phyloP scores from a whole-genome alignment of 129 eudicot genomes.

The Artemisia argyi region DNA sequence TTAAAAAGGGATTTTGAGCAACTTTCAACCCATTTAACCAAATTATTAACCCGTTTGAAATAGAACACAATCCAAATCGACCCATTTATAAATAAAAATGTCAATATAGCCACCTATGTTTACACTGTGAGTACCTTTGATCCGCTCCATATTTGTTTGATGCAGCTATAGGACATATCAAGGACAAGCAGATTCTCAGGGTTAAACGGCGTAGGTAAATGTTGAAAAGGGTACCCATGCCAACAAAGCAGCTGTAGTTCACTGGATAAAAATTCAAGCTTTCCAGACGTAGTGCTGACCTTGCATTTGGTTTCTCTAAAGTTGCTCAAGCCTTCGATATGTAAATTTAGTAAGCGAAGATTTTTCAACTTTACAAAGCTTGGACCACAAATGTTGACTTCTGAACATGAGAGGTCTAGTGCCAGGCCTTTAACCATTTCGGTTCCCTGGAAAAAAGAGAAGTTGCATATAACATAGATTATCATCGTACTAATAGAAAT shows the following conservation, averaged over 20 bases:
- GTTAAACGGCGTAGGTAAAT: slow-evolving; percentile 28
- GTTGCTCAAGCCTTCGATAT: slow-evolving; percentile 19
- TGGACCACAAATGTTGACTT: slow-evolving; percentile 26
- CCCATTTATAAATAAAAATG: neutral
- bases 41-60: neutral
- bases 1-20: neutral
- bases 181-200: slow-evolving; percentile 35
- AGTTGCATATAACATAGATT: neutral
- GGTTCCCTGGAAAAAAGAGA: slow-evolving; percentile 24
- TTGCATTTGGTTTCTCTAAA: slow-evolving; percentile 15
- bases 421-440: slow-evolving; percentile 33
- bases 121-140: slow-evolving; percentile 26
- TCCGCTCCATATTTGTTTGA: slow-evolving; percentile 34
- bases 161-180: slow-evolving; percentile 36
- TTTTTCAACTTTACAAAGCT: slow-evolving; percentile 32
- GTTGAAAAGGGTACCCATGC: slow-evolving; percentile 32
- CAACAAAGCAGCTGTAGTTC: slow-evolving; percentile 35
- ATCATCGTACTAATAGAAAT: neutral
- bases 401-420: slow-evolving; percentile 32
- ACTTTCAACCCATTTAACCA: neutral
- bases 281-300: neutral
- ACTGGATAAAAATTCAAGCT: slow-evolving; percentile 23
- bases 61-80: neutral
- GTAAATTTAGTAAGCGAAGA: slow-evolving; percentile 27
- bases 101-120: neutral